Percentiles rank a stretch among this genome's conserved stretches.
These are phyloP conservation scores for Capsella rubella DNA, from an alignment of 441 rosid genomes.

Conservation along the genomic window DNA sequence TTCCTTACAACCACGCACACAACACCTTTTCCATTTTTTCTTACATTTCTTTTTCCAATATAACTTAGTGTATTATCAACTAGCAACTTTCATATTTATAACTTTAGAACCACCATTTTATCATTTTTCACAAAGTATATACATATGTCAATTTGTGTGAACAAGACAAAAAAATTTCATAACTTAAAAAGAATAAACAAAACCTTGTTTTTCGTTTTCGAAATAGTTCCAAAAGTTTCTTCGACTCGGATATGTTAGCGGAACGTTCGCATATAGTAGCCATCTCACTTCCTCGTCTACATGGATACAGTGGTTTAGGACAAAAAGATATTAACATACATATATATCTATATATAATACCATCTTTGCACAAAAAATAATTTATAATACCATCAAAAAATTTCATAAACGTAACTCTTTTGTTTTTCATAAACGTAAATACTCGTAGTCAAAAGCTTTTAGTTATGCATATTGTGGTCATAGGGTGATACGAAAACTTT, in stretches of 20 bases:
- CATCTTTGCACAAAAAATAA: too few relatives aligned
- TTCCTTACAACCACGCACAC: slow-evolving; percentile 1
- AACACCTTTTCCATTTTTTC: slow-evolving; percentile 1
- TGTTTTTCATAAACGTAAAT: too few relatives aligned
- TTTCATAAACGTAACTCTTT: too few relatives aligned
- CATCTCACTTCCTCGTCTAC: not conserved
- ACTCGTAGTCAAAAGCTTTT: too few relatives aligned
- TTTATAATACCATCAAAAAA: too few relatives aligned
- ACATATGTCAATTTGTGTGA: too few relatives aligned
- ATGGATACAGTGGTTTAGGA: not conserved
- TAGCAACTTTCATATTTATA: not conserved
- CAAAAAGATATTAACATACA: not conserved
- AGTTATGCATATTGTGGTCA: not conserved
- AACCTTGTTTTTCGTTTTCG: too few relatives aligned
- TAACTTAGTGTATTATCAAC: not conserved
- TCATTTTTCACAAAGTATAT: too few relatives aligned
- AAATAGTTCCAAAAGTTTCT: not conserved
- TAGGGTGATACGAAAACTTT: not conserved
- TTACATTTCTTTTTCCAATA: not conserved
- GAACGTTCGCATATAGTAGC: not conserved
- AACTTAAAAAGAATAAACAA: too few relatives aligned
- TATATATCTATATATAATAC: too few relatives aligned
- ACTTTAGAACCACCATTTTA: too few relatives aligned
- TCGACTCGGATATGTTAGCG: not conserved
- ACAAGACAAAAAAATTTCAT: too few relatives aligned